Evolutionary conservation across 1,284 basidiomycete species (phyloP).

Genomic region (Apiotrichum mycotoxinovorans): DNA sequence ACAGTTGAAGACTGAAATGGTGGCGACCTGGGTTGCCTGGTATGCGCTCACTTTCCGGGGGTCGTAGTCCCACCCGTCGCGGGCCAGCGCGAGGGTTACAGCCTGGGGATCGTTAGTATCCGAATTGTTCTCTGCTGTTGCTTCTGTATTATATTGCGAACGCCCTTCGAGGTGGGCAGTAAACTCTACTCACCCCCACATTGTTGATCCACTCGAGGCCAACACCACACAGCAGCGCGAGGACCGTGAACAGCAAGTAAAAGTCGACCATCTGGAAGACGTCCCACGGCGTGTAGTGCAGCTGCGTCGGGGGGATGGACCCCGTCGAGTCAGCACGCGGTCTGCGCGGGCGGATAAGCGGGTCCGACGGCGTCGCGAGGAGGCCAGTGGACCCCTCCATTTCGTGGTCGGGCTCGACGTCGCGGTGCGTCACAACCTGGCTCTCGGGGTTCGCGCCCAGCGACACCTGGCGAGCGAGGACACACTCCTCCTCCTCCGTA

Average conservation of each 20-base stretch:
- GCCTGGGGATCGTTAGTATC: conserved; percentile 46
- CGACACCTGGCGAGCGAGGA: conserved; percentile 12
- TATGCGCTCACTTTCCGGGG: conserved; percentile 63
- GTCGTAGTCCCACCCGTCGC: conserved; percentile 63
- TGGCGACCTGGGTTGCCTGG: conserved; percentile 82
- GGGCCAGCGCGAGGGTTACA: conserved; percentile 78
- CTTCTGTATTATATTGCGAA: no score
- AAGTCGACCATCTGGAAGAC: conserved; percentile 59
- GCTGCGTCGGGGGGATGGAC: conserved; percentile 24
- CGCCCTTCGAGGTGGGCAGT: no score
- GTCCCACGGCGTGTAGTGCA: conserved; percentile 29
- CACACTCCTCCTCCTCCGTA: conserved; percentile 10
- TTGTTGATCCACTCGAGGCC: conserved; percentile 95
- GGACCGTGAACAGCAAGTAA: conserved; percentile 66
- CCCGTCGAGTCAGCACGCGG: conserved; percentile 22
- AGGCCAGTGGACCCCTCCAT: not conserved
- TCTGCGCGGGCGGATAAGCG: conserved; percentile 4
- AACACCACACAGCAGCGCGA: conserved; percentile 74
- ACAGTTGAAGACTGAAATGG: conserved; percentile 80
- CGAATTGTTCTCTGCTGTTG: not conserved
- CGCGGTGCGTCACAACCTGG: conserved; percentile 22
- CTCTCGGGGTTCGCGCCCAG: conserved; percentile 3
- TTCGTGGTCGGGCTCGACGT: conserved; percentile 44
- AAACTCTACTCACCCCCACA: conserved; percentile 57
- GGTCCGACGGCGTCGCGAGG: not conserved